These are phyloP conservation scores for Mycena olivaceomarginata DNA, from an alignment of 768 basidiomycete species.

Conservation along the genomic window DNA sequence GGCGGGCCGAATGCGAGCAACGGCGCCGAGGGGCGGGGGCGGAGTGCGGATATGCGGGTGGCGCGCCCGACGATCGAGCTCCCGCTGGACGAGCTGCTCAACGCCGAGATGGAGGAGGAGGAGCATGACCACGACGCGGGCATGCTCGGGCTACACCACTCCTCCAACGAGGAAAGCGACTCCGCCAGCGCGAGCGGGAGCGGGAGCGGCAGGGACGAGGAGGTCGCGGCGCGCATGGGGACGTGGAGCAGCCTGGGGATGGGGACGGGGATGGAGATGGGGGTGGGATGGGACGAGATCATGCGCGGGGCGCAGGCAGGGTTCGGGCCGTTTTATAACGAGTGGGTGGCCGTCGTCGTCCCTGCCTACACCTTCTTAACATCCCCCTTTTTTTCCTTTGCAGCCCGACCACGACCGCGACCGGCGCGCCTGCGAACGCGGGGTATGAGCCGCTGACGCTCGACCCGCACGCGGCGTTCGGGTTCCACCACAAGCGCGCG, in stretches of 20 bases:
- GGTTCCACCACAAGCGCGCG: conserved; percentile 11
- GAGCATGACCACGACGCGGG: background rate
- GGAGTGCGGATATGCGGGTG: conserved; percentile 56
- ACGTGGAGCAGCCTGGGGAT: no score
- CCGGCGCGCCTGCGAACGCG: background rate
- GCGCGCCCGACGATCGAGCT: conserved; percentile 89
- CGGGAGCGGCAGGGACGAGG: background rate
- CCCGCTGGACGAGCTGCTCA: conserved; percentile 88
- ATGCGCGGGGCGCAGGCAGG: no score
- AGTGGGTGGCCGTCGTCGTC: background rate
- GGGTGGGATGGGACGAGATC: no score
- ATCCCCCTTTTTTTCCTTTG: no score
- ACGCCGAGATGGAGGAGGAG: conserved; percentile 61
- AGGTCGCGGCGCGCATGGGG: background rate
- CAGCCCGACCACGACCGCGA: background rate
- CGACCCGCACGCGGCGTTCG: conserved; percentile 41
- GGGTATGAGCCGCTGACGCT: conserved; percentile 32
- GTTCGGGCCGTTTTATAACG: background rate
- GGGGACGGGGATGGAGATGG: background rate
- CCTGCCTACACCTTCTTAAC: no score
- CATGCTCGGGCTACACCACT: background rate
- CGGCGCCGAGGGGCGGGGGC: background rate
- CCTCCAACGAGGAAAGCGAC: background rate
- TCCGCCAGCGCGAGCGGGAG: background rate
- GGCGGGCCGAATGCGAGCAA: conserved; percentile 45